Percentiles rank a stretch among this genome's conserved stretches.
Evolutionary conservation across 306 rosid species (phyloP).

Genomic region (Corylus heterophylla): DNA sequence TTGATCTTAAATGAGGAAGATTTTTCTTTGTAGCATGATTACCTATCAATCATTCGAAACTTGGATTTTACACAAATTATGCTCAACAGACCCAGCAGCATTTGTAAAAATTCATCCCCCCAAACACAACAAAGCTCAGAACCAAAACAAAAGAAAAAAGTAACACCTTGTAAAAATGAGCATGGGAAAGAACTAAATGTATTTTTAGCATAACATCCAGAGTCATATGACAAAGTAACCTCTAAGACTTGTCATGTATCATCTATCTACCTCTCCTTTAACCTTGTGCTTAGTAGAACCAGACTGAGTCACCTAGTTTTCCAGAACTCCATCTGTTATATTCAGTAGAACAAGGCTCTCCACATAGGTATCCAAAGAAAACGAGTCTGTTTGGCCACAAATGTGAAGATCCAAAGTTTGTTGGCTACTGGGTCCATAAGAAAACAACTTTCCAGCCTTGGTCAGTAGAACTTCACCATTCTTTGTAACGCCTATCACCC

Average conservation of each 20-base stretch:
- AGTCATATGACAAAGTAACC: neutral
- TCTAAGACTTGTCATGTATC: too few relatives aligned
- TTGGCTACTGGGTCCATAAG: neutral
- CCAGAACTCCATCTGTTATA: neutral
- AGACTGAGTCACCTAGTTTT: neutral
- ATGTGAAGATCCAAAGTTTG: neutral
- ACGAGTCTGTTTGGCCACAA: neutral
- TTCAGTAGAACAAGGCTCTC: neutral
- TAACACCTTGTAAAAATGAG: too few relatives aligned
- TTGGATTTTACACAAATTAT: neutral
- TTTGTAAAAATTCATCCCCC: neutral
- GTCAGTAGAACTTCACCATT: neutral
- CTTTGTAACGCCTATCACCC: neutral
- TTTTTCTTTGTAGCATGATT: too few relatives aligned
- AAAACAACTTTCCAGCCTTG: neutral
- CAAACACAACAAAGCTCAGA: too few relatives aligned
- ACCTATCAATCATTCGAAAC: too few relatives aligned
- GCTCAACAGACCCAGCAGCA: neutral
- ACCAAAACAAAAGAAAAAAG: too few relatives aligned
- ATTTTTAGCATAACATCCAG: neutral
- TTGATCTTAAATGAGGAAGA: too few relatives aligned
- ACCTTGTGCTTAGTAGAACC: neutral
- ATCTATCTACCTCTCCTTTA: too few relatives aligned
- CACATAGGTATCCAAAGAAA: neutral
- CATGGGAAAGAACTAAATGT: neutral